phyloP scores from a whole-genome alignment of 73 alveolate species.

The Breviolum minutum region DNA sequence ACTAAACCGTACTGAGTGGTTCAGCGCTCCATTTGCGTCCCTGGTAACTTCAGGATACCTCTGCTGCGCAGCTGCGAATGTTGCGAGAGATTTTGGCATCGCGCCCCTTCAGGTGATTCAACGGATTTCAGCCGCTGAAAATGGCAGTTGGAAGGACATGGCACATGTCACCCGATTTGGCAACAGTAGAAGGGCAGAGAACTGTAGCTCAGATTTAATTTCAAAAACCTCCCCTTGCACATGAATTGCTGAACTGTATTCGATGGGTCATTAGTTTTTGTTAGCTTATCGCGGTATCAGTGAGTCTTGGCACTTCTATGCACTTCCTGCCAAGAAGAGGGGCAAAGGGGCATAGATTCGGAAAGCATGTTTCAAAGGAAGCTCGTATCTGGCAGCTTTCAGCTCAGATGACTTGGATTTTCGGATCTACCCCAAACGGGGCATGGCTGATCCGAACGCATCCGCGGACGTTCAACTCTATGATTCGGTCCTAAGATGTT shows the following conservation, averaged over 20 bases:
- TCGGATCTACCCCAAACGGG: neutral
- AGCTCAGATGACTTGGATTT: neutral
- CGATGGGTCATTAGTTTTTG: too few species aligned
- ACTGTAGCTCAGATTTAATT: too few species aligned
- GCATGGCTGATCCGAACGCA: neutral
- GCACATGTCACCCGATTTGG: too few species aligned
- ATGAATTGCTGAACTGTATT: too few species aligned
- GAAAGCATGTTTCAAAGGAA: neutral
- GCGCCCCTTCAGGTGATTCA: neutral
- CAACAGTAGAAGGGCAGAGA: too few species aligned
- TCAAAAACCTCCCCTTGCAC: too few species aligned
- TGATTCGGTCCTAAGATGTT: conserved; percentile 16
- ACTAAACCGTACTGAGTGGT: too few species aligned
- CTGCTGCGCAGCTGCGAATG: neutral
- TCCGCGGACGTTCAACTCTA: neutral
- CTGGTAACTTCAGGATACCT: conserved; percentile 1
- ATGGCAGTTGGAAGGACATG: too few species aligned
- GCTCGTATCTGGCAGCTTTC: neutral
- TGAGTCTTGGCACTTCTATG: neutral
- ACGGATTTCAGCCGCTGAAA: too few species aligned
- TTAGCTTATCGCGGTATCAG: too few species aligned
- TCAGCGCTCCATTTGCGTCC: too few species aligned
- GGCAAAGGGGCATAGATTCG: neutral
- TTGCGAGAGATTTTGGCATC: neutral
- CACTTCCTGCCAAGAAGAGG: neutral